Percentiles rank a stretch among this genome's conserved stretches.
phyloP scores from a whole-genome alignment of 306 rosid species.

The Morella rubra region DNA sequence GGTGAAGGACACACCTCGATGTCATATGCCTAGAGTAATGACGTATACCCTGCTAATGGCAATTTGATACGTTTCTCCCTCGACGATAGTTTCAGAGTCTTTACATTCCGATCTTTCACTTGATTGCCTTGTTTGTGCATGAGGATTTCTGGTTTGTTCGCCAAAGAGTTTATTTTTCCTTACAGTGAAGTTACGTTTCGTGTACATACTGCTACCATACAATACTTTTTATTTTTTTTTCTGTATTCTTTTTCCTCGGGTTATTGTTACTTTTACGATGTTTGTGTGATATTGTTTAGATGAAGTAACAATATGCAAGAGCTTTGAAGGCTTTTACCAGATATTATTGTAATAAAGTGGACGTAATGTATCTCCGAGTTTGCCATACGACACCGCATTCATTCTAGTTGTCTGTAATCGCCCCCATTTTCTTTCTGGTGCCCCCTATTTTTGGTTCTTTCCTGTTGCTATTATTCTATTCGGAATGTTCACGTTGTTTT shows the following conservation, averaged over 20 bases:
- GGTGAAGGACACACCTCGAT: slow-evolving; percentile 44
- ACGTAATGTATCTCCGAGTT: background rate
- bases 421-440: background rate
- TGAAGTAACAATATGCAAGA: slow-evolving; percentile 26
- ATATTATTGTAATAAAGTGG: slow-evolving; percentile 32
- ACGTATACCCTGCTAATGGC: too few relatives aligned
- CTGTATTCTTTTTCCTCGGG: slow-evolving; percentile 15
- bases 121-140: too few relatives aligned
- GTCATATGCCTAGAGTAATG: slow-evolving; percentile 22
- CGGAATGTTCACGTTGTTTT: too few relatives aligned
- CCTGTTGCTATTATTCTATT: too few relatives aligned
- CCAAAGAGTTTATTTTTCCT: slow-evolving; percentile 12
- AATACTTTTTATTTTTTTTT: slow-evolving; percentile 22
- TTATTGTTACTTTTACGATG: too few relatives aligned
- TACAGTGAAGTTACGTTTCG: slow-evolving; percentile 40
- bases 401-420: background rate
- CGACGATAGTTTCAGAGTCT: too few relatives aligned
- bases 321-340: slow-evolving; percentile 17
- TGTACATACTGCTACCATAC: slow-evolving; percentile 40
- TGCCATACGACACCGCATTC: background rate
- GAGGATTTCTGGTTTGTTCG: slow-evolving; percentile 2
- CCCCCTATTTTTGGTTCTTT: background rate
- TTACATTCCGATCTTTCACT: too few relatives aligned
- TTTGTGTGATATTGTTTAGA: slow-evolving; percentile 39
- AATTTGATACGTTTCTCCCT: too few relatives aligned